Evolutionary conservation across 2,329 filamentous ascomycete species (phyloP).

Genomic region (Domatiomyces globalis): DNA sequence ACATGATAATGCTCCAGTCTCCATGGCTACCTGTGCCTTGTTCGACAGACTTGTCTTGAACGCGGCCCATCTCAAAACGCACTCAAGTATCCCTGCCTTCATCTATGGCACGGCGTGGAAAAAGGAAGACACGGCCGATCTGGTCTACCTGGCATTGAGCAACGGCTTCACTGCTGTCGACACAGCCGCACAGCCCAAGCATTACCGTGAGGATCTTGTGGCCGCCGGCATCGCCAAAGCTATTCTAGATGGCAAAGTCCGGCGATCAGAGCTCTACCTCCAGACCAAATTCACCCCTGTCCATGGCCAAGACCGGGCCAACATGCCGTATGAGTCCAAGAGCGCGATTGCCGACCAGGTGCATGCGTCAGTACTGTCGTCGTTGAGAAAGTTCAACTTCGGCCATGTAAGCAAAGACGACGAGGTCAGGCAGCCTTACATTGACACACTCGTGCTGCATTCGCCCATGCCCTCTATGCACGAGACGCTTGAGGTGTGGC

Average conservation of each 20-base stretch:
- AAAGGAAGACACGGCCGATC: constrained; percentile 48
- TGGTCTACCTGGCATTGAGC: constrained; percentile 55
- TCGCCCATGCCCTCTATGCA: constrained; percentile 38
- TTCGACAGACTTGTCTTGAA: constrained; percentile 13
- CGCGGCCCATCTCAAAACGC: constrained; percentile 7
- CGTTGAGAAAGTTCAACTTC: constrained; percentile 39
- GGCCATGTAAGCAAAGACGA: constrained; percentile 16
- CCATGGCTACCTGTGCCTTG: constrained; percentile 7
- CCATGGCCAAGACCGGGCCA: constrained; percentile 44
- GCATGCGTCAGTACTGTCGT: constrained; percentile 51
- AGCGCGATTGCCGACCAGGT: constrained; percentile 51
- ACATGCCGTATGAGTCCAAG: constrained; percentile 49
- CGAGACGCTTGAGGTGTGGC: constrained; percentile 52
- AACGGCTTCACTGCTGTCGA: constrained; percentile 57
- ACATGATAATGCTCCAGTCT: background rate
- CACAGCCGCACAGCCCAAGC: constrained; percentile 63
- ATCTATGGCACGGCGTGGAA: constrained; percentile 86
- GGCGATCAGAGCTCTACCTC: constrained; percentile 49
- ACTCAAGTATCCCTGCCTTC: constrained; percentile 26
- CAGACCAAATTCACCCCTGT: constrained; percentile 73
- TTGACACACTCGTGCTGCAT: constrained; percentile 47
- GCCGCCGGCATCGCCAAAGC: constrained; percentile 52
- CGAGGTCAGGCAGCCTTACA: constrained; percentile 33
- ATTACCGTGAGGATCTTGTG: constrained; percentile 61
- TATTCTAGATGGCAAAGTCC: constrained; percentile 45